Percentiles rank a stretch among this genome's conserved stretches.
Evolutionary conservation across 2,329 filamentous ascomycete genomes (phyloP).

Genomic region (Calonectria hawksworthii): DNA sequence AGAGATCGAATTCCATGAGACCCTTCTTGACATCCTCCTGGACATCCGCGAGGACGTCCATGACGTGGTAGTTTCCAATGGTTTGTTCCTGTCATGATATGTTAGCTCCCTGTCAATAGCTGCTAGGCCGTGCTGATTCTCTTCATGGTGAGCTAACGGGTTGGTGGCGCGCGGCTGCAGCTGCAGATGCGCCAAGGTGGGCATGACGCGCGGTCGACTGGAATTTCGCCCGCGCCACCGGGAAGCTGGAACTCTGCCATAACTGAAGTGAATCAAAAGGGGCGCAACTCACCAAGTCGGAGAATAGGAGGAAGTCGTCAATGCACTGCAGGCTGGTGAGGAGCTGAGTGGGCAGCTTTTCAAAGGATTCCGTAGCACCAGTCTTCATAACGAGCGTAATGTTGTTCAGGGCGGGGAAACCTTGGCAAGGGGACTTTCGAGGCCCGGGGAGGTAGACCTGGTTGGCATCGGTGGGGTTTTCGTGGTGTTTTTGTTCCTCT

Average conservation of each 20-base stretch:
- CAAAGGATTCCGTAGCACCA: conserved; percentile 68
- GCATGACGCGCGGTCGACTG: not conserved
- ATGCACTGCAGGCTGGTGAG: conserved; percentile 67
- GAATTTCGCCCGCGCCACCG: conserved; percentile 16
- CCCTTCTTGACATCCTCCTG: conserved; percentile 51
- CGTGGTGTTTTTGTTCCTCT: not conserved
- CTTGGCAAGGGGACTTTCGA: conserved; percentile 50
- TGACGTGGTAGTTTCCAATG: conserved; percentile 60
- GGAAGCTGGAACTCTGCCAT: not conserved
- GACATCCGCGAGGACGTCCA: conserved; percentile 58
- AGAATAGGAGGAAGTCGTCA: conserved; percentile 70
- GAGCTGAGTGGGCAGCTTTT: conserved; percentile 68
- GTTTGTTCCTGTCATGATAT: conserved; percentile 58
- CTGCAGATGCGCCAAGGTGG: not conserved
- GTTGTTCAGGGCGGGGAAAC: conserved; percentile 59
- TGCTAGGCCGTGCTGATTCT: not conserved
- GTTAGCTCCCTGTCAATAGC: conserved; percentile 15
- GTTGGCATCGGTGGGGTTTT: conserved; percentile 12
- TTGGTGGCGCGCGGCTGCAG: not conserved
- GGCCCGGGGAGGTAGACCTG: conserved; percentile 26
- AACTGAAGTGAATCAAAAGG: not conserved
- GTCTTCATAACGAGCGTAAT: conserved; percentile 71
- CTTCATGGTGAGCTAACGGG: not conserved
- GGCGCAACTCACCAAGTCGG: conserved; percentile 60
- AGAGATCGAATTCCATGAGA: conserved; percentile 61